These are phyloP conservation scores for Mycena albidolilacea DNA, from an alignment of 768 basidiomycete species.

Conservation along the genomic window DNA sequence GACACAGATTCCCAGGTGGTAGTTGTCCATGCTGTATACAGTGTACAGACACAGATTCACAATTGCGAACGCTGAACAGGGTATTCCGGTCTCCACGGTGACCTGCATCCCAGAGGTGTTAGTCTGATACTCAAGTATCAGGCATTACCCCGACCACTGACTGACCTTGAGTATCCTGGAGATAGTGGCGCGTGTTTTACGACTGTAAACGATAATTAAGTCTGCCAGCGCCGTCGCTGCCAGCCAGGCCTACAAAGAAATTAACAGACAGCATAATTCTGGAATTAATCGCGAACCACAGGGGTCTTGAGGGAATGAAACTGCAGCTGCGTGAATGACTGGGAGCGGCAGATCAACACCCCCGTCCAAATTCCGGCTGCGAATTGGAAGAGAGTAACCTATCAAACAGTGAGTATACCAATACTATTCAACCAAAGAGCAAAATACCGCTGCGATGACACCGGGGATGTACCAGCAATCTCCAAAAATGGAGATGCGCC, in stretches of 20 bases:
- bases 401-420: background rate
- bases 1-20: conserved; percentile 38
- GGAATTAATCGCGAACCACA: conserved; percentile 2
- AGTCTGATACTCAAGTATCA: no score
- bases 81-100: conserved; percentile 41
- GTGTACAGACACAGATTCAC: conserved; percentile 41
- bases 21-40: conserved; percentile 35
- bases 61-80: conserved; percentile 40
- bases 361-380: conserved; percentile 29
- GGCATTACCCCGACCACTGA: background rate
- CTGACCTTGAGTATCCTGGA: conserved; percentile 27
- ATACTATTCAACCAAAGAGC: no score
- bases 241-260: conserved; percentile 2
- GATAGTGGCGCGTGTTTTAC: conserved; percentile 28
- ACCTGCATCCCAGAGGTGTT: conserved; percentile 19
- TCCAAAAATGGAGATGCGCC: conserved; percentile 21
- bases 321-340: conserved; percentile 6
- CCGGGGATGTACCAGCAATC: background rate
- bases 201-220: conserved; percentile 39
- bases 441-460: conserved; percentile 16
- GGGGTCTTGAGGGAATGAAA: conserved; percentile 5
- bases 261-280: background rate
- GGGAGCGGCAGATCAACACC: conserved; percentile 1
- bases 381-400: conserved; percentile 19
- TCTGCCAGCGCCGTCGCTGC: conserved; percentile 1